Evolutionary conservation across 225 moss, liverwort and hornwort species (phyloP), one percentile per base, ranked within the genome.

Genomic region (Anthoceros angustus): DNA sequence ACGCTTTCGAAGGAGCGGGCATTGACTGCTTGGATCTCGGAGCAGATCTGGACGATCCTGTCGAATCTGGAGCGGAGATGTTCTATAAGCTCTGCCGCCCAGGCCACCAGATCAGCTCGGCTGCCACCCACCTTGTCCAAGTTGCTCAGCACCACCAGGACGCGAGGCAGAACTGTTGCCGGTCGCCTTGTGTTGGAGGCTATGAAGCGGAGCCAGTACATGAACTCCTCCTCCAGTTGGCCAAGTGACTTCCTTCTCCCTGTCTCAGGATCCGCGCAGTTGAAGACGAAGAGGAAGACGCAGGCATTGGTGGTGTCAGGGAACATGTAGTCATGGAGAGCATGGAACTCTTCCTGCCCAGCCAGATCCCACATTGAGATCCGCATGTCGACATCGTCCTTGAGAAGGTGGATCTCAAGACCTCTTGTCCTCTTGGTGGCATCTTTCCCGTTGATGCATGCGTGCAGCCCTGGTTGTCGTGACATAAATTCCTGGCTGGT

Each of bases 301-400:
- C 76, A 79, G 6, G 72, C 62, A 40, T 74, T 70, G 25, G 70
- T 71, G n/a, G 71, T 75, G 21, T 79, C 76, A 4, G 79, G 82
- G 43, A 79, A 69, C 41, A 82, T 40, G 63, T 76, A 66, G 16
- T 82, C 76, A 26, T 79, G 82, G n/a, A 82, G 66, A 0, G 82
- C 74, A 69, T 74, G 74, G 43, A 84, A 84, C 70, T 84, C 84
- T 71, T 84, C 84, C 43, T 84, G 84, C 9, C 84, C 84, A 32
- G 84, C 84, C 3, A 84, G 77, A 14, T 84, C 84, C 84, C 84
- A 84, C 14, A 84, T 84, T 10, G 84, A 81, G 21, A 84, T 81
- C 40, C 81, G 84, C 40, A 84, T 74, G 45, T 84, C 68, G 64
- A 55, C 55, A 20, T 84, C 84, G 67, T 84, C 84, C 45, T 77